These are phyloP conservation scores for Metarhizium anisopliae DNA, from an alignment of 2,329 filamentous ascomycete genomes.

Conservation along the genomic window DNA sequence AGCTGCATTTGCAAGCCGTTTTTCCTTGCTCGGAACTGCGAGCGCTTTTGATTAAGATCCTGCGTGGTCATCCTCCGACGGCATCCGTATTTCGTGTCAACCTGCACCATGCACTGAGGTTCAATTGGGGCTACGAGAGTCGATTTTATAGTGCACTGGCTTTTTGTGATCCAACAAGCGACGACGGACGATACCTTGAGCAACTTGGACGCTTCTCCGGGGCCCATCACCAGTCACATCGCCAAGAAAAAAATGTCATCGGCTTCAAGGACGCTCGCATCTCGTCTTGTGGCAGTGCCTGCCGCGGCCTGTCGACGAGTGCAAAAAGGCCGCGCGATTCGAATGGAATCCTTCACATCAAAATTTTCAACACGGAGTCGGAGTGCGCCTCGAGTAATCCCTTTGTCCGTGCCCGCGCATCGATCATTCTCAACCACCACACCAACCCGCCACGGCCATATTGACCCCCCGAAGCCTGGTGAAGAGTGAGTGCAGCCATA, in stretches of 20 bases:
- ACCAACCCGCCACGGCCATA: slow-evolving; percentile 60
- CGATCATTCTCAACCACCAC: slow-evolving; percentile 59
- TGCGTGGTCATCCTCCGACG: not conserved
- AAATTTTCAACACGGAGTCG: not conserved
- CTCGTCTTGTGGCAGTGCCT: slow-evolving; percentile 24
- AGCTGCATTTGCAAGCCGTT: slow-evolving; percentile 10
- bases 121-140: not conserved
- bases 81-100: not conserved
- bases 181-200: not conserved
- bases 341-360: not conserved
- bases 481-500: slow-evolving; percentile 65
- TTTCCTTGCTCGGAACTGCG: slow-evolving; percentile 1
- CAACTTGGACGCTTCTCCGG: not conserved
- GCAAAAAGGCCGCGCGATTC: slow-evolving; percentile 15
- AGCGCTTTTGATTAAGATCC: not conserved
- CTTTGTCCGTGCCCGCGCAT: not conserved
- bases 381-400: not conserved
- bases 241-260: slow-evolving; percentile 16
- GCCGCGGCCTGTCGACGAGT: slow-evolving; percentile 19
- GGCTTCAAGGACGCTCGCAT: slow-evolving; percentile 22
- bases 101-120: slow-evolving; percentile 1
- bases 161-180: not conserved
- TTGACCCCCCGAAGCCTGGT: slow-evolving; percentile 76
- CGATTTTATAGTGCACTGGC: not conserved
- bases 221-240: not conserved